Evolutionary conservation across 805 yeast species (phyloP), one percentile per base, ranked within the genome.

Genomic region (Lachancea cidri): DNA sequence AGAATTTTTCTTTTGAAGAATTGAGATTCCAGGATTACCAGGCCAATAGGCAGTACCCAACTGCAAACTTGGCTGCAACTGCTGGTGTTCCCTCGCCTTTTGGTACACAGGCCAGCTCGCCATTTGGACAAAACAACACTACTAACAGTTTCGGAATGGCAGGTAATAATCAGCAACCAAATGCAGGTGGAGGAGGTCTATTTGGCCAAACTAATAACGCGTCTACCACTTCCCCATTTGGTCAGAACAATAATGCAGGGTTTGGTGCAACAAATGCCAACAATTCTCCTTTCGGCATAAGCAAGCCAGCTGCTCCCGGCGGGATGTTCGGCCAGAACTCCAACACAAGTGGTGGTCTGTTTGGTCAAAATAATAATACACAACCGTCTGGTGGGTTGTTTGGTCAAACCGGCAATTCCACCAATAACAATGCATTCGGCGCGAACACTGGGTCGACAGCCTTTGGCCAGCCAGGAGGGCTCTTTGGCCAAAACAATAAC

Each of bases 1-100:
- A 74, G 52, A 79, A 80, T 52, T 85, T 64, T 53, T 85, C 96
- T 0, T 76, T 81, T 55, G 97, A 88, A 62, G 98, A 93, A 60
- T 74, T 93, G 62, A 76, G 99, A 58, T 68, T 75, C 52, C 91
- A 83, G 61, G 99, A 93, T 65, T 93, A 93, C 60, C 77, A 79
- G 52, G 89, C 86, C 13, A 77, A 68, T 46, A 64, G 70, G 19
- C 60, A 48, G 36, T 54, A 49, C 38, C 42, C 60, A 40, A 40
- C 47, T 7, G 45, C 47, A 13, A 45, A 49, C 36, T 43, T 47
- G 25, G 33, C 46, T 29, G 52, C 64, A 34, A 48, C 60, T 30
- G 69, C 65, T 40, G 47, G 54, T 47, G 61, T 59, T 43, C 43
- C 54, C 25, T 48, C 60, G 24, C 58, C 61, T 16, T 62, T 65